phyloP scores from a whole-genome alignment of 352 stramenopile genomes.

The Globisporangium radiosum region DNA sequence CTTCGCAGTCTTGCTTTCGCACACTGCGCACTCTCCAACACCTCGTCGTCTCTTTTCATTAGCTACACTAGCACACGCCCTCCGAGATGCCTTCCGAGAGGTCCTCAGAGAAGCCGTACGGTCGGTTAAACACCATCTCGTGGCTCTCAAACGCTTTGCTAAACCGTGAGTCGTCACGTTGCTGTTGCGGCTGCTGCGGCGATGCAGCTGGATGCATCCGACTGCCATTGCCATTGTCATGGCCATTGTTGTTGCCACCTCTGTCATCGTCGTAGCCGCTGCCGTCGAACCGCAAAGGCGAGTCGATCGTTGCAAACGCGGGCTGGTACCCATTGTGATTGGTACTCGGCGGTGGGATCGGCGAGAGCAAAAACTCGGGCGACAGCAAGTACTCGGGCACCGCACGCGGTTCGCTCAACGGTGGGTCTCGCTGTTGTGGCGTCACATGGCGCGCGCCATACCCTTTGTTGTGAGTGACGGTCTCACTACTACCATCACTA shows the following conservation, averaged over 20 bases:
- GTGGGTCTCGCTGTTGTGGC: not conserved
- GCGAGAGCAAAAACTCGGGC: slow-evolving; percentile 40
- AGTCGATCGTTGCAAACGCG: slow-evolving; percentile 37
- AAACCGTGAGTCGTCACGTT: slow-evolving; percentile 37
- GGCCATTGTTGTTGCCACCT: not conserved
- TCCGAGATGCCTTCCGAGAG: slow-evolving; percentile 69
- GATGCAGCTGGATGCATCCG: not conserved
- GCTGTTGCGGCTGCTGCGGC: slow-evolving; percentile 4
- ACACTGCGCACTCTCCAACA: too few relatives aligned
- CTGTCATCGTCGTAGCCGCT: slow-evolving; percentile 18
- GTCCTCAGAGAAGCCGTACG: slow-evolving; percentile 67
- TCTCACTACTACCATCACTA: too few relatives aligned
- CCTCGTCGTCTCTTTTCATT: not conserved
- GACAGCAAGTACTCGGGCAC: slow-evolving; percentile 39
- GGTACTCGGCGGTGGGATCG: slow-evolving; percentile 34
- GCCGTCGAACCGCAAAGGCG: slow-evolving; percentile 27
- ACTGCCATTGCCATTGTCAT: not conserved
- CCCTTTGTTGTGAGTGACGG: not conserved
- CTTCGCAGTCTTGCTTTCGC: too few relatives aligned
- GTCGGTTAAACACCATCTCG: slow-evolving; percentile 55
- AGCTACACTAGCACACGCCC: slow-evolving; percentile 53
- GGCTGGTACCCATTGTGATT: slow-evolving; percentile 23
- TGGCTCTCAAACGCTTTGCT: slow-evolving; percentile 64
- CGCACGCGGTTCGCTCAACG: slow-evolving; percentile 26
- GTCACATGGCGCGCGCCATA: not conserved